Evolutionary conservation across 805 yeast genomes (phyloP), one percentile per base, ranked within the genome.

Genomic region (Teunomyces lycoperdinae): DNA sequence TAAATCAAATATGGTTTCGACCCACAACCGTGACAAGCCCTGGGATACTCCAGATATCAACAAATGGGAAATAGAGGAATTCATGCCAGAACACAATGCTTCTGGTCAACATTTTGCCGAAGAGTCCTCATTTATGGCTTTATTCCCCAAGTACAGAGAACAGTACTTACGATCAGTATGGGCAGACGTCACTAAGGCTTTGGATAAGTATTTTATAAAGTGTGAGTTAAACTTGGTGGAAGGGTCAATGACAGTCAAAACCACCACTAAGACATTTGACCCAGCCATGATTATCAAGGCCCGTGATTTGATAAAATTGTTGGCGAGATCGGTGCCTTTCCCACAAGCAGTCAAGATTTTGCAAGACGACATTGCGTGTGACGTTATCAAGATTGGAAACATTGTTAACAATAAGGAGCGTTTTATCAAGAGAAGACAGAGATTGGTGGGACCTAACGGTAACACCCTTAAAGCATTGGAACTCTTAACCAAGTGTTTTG

Each of bases 41-140:
- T 91, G 98, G 98, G 98, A 91, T 64, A 91, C 96, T 9, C 89
- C 87, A 16, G 97, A 90, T 57, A 84, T 91, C 49, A 96, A 91
- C 65, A 91, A 92, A 66, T 92, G 99, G 99, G 75, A 79, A 57
- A 74, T 83, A 31, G 96, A 89, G 31, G 95, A 89, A 48, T 94
- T 94, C 74, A 85, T 78, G 56, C 89, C 89, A 1, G 96, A 89
- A 58, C 96, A 94, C 63, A 89, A 90, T 62, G 83, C 81, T 5
- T 81, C 91, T 9, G 97, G 97, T 0, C 76, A 78, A 42, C 87
- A 96, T 14, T 94, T 94, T 62, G 78, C 96, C n/a, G 99, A 94
- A 66, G 99, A 94, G 64, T 87, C 96, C 11, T 85, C 95, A 39
- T 94, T 94, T 65, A 87, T 90, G 83, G 90, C 97, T 2, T 73